A percentile compares a stretch with the other conserved stretches of the same genome.
Conservation (phyloP, 1,284 basidiomycete species). For the Malassezia vespertilionis region DNA sequence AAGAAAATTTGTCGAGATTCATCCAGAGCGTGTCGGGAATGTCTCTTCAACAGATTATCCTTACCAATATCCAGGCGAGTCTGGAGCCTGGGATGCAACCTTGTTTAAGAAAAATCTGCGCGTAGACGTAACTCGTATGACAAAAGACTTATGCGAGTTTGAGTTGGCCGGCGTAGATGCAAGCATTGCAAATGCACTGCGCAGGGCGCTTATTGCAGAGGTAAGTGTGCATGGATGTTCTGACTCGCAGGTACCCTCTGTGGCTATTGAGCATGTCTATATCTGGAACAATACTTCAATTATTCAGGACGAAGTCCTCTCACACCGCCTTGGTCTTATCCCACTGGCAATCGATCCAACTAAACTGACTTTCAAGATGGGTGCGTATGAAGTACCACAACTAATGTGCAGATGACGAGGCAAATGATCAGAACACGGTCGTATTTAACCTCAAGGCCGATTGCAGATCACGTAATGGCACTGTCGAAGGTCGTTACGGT, state of each 20-base stretch:
- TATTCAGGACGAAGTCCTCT: constrained; percentile 84
- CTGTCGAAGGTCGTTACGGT: constrained; percentile 52
- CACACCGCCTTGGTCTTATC: constrained; percentile 78
- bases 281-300: constrained; percentile 92
- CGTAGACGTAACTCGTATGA: constrained; percentile 33
- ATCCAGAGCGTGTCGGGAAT: constrained; percentile 37
- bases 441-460: constrained; percentile 69
- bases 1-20: constrained; percentile 36
- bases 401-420: constrained; percentile 50
- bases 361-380: constrained; percentile 49
- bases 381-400: constrained; percentile 26
- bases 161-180: constrained; percentile 93
- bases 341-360: constrained; percentile 79
- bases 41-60: constrained; percentile 39
- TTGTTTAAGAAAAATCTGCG: constrained; percentile 23
- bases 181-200: constrained; percentile 85
- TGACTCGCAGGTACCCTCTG: too few species aligned
- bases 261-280: constrained; percentile 88
- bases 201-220: constrained; percentile 86
- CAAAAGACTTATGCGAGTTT: constrained; percentile 60
- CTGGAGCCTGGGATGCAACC: constrained; percentile 25
- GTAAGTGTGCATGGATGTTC: too few species aligned
- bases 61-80: constrained; percentile 26
- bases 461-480: constrained; percentile 55
- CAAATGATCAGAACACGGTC: constrained; percentile 77